These are phyloP conservation scores for Claviceps capensis DNA, from an alignment of 2,329 filamentous ascomycete species.

Conservation along the genomic window DNA sequence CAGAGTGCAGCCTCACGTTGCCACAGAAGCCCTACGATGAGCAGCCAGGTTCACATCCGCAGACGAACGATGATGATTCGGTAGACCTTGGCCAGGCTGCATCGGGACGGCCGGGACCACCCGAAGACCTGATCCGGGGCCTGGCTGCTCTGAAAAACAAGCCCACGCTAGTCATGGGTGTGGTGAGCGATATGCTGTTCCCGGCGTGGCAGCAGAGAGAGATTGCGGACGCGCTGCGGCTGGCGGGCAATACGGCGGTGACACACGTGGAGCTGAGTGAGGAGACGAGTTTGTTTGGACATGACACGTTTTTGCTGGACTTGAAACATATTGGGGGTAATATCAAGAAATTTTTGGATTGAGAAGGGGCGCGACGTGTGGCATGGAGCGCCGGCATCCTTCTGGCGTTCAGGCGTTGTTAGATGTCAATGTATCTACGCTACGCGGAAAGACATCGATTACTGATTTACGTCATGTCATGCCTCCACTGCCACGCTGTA, in stretches of 20 bases:
- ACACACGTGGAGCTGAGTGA: constrained; percentile 85
- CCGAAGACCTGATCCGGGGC: constrained; percentile 67
- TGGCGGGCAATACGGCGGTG: constrained; percentile 66
- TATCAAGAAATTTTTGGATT: constrained; percentile 57
- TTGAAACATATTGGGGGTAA: constrained; percentile 82
- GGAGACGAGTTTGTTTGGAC: constrained; percentile 87
- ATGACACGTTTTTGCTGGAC: constrained; percentile 92
- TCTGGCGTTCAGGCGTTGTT: too few relatives aligned
- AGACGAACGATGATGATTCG: constrained; percentile 11
- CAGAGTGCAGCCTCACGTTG: constrained; percentile 62
- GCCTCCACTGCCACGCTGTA: too few relatives aligned
- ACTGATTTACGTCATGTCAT: too few relatives aligned
- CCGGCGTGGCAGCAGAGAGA: constrained; percentile 97
- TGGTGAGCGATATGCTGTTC: constrained; percentile 91
- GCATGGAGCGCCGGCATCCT: too few relatives aligned
- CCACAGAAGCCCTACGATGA: constrained; percentile 80
- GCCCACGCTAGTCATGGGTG: constrained; percentile 79
- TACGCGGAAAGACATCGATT: too few relatives aligned
- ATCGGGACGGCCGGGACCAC: constrained; percentile 35
- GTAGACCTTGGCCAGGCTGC: constrained; percentile 8
- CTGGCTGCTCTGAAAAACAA: constrained; percentile 59
- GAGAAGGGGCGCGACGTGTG: not conserved
- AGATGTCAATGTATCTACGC: too few relatives aligned
- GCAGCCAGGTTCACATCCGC: constrained; percentile 39
- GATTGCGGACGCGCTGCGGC: constrained; percentile 69